These are phyloP conservation scores for Kodamaea derodonti DNA, from an alignment of 1,139 yeast genomes.

Conservation along the genomic window DNA sequence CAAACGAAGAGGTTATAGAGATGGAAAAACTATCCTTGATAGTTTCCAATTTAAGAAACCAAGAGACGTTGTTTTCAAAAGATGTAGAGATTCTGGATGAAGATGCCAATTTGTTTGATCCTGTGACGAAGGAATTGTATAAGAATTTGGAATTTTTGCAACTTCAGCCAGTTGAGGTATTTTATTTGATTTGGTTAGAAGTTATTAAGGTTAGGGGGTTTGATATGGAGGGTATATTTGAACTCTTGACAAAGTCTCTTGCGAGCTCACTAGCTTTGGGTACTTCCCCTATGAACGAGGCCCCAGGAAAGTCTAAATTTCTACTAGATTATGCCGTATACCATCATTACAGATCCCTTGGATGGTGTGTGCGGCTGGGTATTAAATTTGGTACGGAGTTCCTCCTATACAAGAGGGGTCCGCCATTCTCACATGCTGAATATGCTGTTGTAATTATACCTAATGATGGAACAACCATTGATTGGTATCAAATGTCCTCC, in stretches of 20 bases:
- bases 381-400: constrained; percentile 86
- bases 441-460: constrained; percentile 59
- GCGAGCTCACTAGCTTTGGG: neutral
- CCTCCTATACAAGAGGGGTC: constrained; percentile 82
- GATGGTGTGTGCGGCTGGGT: constrained; percentile 95
- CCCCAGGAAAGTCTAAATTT: constrained; percentile 21
- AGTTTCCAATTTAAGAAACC: constrained; percentile 9
- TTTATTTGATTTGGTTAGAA: constrained; percentile 60
- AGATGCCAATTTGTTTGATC: constrained; percentile 37
- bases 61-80: constrained; percentile 7
- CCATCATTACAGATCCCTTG: constrained; percentile 81
- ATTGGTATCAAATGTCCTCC: constrained; percentile 65
- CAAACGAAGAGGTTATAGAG: constrained; percentile 21
- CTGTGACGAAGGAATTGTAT: constrained; percentile 17
- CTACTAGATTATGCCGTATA: constrained; percentile 65
- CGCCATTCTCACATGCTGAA: constrained; percentile 94
- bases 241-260: neutral
- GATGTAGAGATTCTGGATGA: constrained; percentile 21
- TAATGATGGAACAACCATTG: constrained; percentile 22
- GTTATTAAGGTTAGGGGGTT: constrained; percentile 24
- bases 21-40: constrained; percentile 24
- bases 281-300: constrained; percentile 23
- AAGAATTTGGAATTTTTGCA: constrained; percentile 63
- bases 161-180: constrained; percentile 70
- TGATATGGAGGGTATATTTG: constrained; percentile 25